Evolutionary conservation across 345 rosid genomes (phyloP).

Genomic region (Citrus reticulata): DNA sequence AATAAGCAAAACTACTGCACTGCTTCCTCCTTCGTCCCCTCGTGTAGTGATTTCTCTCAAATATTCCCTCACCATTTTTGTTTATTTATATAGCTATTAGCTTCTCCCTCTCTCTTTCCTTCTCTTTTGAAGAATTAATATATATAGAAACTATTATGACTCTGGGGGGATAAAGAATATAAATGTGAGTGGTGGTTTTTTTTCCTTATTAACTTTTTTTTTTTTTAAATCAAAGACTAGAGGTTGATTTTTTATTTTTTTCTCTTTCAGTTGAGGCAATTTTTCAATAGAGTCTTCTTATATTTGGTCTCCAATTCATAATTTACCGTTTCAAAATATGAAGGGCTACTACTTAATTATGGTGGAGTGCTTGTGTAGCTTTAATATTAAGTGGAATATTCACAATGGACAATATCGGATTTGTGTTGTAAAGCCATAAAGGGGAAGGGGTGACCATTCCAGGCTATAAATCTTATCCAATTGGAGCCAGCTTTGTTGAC

Average conservation of each 20-base stretch:
- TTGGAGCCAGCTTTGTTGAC: neutral
- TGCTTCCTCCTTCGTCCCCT: neutral
- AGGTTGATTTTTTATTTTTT: too few species aligned
- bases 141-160: neutral
- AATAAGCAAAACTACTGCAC: constrained; percentile 9
- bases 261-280: neutral
- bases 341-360: neutral
- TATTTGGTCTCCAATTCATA: neutral
- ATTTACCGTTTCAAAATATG: constrained; percentile 1
- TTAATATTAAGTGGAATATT: neutral
- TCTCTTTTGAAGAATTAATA: neutral
- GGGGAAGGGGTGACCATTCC: neutral
- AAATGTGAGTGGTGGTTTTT: neutral
- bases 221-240: too few species aligned
- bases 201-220: too few species aligned
- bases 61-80: constrained; percentile 27
- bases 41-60: constrained; percentile 11
- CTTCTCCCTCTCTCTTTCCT: neutral
- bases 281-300: neutral
- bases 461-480: neutral
- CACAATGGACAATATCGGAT: constrained; percentile 5
- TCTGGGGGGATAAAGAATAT: neutral
- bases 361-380: neutral
- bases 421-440: neutral
- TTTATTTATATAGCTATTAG: neutral